Evolutionary conservation across 2,329 filamentous ascomycete species (phyloP), one percentile per base, ranked within the genome.

Genomic region (Chaetomium strumarium): DNA sequence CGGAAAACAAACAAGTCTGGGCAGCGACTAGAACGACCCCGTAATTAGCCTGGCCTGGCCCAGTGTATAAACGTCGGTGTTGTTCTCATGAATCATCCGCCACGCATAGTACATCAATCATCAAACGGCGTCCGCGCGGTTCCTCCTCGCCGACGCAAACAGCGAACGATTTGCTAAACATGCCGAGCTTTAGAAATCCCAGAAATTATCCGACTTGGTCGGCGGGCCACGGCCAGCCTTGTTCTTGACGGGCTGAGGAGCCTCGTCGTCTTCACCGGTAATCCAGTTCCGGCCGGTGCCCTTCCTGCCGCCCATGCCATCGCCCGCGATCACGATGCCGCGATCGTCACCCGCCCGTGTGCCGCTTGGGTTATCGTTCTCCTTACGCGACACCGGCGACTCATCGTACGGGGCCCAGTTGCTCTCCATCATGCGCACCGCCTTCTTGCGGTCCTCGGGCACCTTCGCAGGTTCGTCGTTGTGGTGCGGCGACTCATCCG

Each of bases 341-440:
- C 61, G 69, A 29, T 62, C 54, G 29, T 63, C 63, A 45, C 54
- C 56, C 6, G 53, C 53, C 12, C 53, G 56, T 33, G 54, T 52
- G 24, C 43, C 43, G 36, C 51, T 57, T 13, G 62, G 72, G 42
- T 74, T 72, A 54, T 63, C 69, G 64, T 80, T 80, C 64, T 80
- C 76, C 62, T 79, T 80, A 49, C 76, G 74, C n/a, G 63, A 54
- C 2, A 64, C 67, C 8, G 79, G 78, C 2, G 80, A 83, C 60
- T 75, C 65, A 51, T 83, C 80, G 56, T 80, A 77, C 12, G 72
- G 59, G 1, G 72, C 70, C 81, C 81, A 84, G 66, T 76, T 81
- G 43, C 84, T 72, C 62, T 86, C 80, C 82, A 90, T 86, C 75
- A 81, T 85, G 69, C 86, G 84, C 49, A 88, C 79, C 3, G 78